Conservation (phyloP, 164 flowering plant species). For the Santalum album region DNA sequence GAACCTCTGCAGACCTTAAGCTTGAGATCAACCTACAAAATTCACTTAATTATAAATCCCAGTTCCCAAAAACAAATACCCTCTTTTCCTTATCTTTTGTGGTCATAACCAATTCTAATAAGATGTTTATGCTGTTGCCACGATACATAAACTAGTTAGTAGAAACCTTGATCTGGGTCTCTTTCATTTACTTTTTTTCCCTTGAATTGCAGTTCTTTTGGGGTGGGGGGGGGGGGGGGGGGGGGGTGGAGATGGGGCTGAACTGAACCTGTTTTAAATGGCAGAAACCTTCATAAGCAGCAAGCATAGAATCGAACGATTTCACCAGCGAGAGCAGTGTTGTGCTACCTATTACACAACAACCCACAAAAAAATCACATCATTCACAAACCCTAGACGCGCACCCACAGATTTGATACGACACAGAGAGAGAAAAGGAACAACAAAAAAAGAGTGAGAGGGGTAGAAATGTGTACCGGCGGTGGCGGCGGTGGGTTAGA, state of each 20-base stretch:
- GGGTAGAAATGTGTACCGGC: slow-evolving; percentile 12
- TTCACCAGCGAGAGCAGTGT: slow-evolving; percentile 31
- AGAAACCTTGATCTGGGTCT: background rate
- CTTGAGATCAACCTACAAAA: slow-evolving; percentile 36
- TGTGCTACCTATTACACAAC: slow-evolving; percentile 14
- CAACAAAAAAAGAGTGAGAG: background rate
- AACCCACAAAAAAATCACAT: background rate
- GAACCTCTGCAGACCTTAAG: slow-evolving; percentile 37
- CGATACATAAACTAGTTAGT: background rate
- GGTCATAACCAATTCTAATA: background rate
- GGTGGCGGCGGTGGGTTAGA: slow-evolving; percentile 3
- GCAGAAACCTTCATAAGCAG: slow-evolving; percentile 46
- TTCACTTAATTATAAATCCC: too few species aligned
- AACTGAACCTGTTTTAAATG: slow-evolving; percentile 34
- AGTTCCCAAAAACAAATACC: background rate
- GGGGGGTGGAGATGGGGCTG: too few species aligned
- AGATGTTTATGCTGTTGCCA: too few species aligned
- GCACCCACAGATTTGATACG: background rate
- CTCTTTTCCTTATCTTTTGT: background rate
- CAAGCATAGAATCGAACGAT: slow-evolving; percentile 28
- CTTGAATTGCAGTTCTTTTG: too few species aligned
- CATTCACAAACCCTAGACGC: background rate
- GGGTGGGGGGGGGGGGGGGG: too few species aligned
- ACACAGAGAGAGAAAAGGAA: background rate
- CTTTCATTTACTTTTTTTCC: too few species aligned